Base-by-base conservation (phyloP, 2,329 filamentous ascomycete species). In the Nemania diffusa region DNA sequence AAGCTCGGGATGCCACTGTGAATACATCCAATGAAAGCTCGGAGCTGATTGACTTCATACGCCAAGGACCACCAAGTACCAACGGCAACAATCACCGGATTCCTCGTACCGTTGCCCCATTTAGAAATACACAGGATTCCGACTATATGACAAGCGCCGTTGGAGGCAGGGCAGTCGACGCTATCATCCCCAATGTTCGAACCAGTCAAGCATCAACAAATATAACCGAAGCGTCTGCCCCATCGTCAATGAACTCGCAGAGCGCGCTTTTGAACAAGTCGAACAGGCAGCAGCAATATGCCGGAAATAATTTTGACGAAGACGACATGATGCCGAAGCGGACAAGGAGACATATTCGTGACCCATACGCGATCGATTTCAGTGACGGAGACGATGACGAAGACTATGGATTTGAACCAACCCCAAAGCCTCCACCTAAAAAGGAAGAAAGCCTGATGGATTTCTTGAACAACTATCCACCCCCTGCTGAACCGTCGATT, bases 21-120 rank as follows among this genome's bases (percentile, higher is more conserved):
- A 85, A 89, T 57, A 82, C 82, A 64, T 85, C 84, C 58, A 88
- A 88, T 57, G 90, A 90, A 71, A 97, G 90, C 64, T 92, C 92
- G 13, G 96, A 97, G 68, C 82, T 99, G 65, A 97, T 97, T 71
- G 94, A 98, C 77, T 98, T 99, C 78, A 97, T 99, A 71, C 90
- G 94, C 52, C 90, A 93, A 76, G 95, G 94, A 0, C 94, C 94
- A 2, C 91, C 92, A 0, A 85, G 82, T 68, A 77, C 82, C 51
- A 81, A 83, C 37, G 84, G 83, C 50, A 84, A 85, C 27, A 87
- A 87, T 69, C 92, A 89, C 65, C 89, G 92, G 26, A 96, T 97
- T 69, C 91, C 93, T 48, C 90, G 92, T 20, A 88, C 87, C n/a
- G 90, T 96, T 13, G 93, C 94, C 9, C 93, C 94, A 1, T 97